Base-by-base conservation (phyloP, 306 rosid species). In the Dicorynia guianensis region DNA sequence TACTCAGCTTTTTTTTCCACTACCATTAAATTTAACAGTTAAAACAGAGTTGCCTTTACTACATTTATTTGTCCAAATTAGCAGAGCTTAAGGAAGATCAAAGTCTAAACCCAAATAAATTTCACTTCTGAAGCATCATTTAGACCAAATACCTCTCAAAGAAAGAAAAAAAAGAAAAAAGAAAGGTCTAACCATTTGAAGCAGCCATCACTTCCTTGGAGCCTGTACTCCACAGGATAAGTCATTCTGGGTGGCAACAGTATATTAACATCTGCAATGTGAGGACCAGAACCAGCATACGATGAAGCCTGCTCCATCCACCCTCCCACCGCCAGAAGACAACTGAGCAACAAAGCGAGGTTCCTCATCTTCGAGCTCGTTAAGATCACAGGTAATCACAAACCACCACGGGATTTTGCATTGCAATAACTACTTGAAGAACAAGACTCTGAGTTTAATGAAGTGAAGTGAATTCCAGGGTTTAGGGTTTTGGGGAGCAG, bases 181-280 rank as follows among this genome's bases (percentile, higher is more conserved):
- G 40, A 6, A 6, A 61, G 59, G 33, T 35, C 53, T 9, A 61
- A 90, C 97, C 98, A 95, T 82, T 90, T 80, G 92, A 95, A 95
- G 93, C 97, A 92, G 46, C 97, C 98, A 47, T 87, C 97, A 19
- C 95, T 94, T 61, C 98, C 98, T 80, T 86, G 93, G 57, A 95
- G 92, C 83, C 93, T 73, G 60, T 92, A 89, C 75, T 90, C 96
- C 18, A 95, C 98, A 7, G 96, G 95, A 61, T 81, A 71, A 6
- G 97, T 87, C 92, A 92, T 87, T 75, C 80, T 92, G 13, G 98
- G 97, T 3, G 98, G 97, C 76, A 94, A 79, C 0, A 94, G 89
- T 35, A 94, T 63, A 57, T 94, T 94, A 56, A 90, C 95, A 57
- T 92, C 96, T 2, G 97, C 87, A 73, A 95, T 90, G 89, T 95